Conservation (phyloP, 495 filamentous ascomycete genomes). For the Aspergillus ostianus region DNA sequence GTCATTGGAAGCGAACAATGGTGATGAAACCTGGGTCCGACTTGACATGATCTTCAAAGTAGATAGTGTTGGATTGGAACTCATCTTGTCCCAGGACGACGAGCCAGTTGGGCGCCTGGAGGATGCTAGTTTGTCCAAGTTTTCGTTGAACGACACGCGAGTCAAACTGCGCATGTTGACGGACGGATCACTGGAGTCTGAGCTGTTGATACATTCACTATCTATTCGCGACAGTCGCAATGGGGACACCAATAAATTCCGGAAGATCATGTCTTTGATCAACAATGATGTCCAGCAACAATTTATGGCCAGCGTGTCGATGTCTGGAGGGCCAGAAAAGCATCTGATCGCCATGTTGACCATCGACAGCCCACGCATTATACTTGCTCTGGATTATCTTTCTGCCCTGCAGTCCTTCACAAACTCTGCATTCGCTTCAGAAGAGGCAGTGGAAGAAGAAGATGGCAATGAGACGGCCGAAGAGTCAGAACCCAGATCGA, state of each 20-base stretch:
- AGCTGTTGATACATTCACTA: constrained; percentile 90
- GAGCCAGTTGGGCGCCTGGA: constrained; percentile 75
- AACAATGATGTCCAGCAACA: constrained; percentile 91
- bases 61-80: constrained; percentile 79
- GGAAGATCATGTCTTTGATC: constrained; percentile 95
- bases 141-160: constrained; percentile 87
- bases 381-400: constrained; percentile 92
- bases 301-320: constrained; percentile 95
- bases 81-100: constrained; percentile 73
- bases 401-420: constrained; percentile 85
- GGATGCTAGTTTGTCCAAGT: constrained; percentile 82
- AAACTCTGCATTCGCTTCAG: constrained; percentile 61
- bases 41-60: constrained; percentile 91
- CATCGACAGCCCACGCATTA: constrained; percentile 93
- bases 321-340: constrained; percentile 80
- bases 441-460: constrained; percentile 57
- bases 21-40: constrained; percentile 79
- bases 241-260: constrained; percentile 87
- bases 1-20: constrained; percentile 60
- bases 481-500: constrained; percentile 61
- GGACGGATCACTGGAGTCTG: constrained; percentile 88
- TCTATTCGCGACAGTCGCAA: constrained; percentile 88
- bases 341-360: constrained; percentile 88
- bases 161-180: constrained; percentile 94
- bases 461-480: constrained; percentile 56